Evolutionary conservation across 1,139 yeast genomes (phyloP), one percentile per base, ranked within the genome.

Genomic region (Geotrichum bryndzae): DNA sequence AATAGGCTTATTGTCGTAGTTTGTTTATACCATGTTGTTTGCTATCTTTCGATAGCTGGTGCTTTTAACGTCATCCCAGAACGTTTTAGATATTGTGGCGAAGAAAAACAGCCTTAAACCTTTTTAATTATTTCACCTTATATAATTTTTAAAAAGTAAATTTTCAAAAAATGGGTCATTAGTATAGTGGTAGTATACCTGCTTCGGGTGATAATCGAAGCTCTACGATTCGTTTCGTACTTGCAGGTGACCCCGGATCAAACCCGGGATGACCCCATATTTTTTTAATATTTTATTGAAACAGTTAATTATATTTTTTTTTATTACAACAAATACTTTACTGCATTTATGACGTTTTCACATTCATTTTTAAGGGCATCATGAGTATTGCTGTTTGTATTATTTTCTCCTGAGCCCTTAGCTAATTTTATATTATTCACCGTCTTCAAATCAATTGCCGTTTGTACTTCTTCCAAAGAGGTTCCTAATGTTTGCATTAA

Each of bases 161-260:
- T n/a, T 27, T 27, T 27, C 5, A 27, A 27, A 54, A 27, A 3
- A 53, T 54, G 63, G 63, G 63, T 60, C 63, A 60, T 60, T 60
- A 60, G 63, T 60, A 60, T 60, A 60, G 62, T 60, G 62, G 62
- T 60, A 60, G 62, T 60, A 60, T 60, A 58, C 62, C 62, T 60
- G 62, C 62, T 60, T 60, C 63, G 63, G 63, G 63, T 53, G 29
- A 35, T 41, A 60, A 51, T 54, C 53, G 60, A 60, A 57, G 60
- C 58, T 60, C 59, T 52, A 51, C 61, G 59, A 33, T 56, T 57
- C 54, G 50, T 31, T 29, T 53, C 59, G 61, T 58, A 55, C 22
- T 56, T 61, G 63, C 61, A 61, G 61, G 63, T 56, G 63, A 61
- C 61, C 63, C 63, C 63, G 63, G 63, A 60, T 60, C 63, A 60